Conservation (phyloP, 495 filamentous ascomycete genomes). For the Penicillium robsamsonii region DNA sequence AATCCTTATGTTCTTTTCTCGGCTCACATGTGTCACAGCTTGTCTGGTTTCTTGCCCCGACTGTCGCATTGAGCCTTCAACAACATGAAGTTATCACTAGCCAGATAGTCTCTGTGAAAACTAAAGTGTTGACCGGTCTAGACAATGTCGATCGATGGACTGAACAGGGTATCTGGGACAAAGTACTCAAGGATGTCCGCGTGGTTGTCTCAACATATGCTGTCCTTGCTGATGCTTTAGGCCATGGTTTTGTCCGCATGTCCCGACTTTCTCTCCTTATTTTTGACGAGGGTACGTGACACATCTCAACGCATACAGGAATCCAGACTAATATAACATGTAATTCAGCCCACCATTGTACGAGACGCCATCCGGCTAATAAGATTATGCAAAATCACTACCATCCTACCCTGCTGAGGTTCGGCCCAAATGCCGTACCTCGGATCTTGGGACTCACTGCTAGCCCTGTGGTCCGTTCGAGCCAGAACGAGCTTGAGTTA, state of each 20-base stretch:
- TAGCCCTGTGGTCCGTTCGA: conserved; percentile 65
- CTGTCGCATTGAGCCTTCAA: conserved; percentile 69
- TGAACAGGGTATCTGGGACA: conserved; percentile 68
- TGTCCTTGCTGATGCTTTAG: conserved; percentile 75
- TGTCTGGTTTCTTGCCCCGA: conserved; percentile 85
- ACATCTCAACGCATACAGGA: background rate
- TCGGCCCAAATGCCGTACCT: conserved; percentile 51
- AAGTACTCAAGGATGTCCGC: conserved; percentile 60
- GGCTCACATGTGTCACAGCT: conserved; percentile 47
- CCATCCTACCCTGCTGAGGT: conserved; percentile 42
- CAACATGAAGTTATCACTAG: conserved; percentile 62
- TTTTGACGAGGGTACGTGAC: conserved; percentile 81
- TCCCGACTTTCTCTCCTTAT: conserved; percentile 66
- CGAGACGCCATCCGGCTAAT: conserved; percentile 58
- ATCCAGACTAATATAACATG: background rate
- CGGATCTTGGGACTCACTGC: conserved; percentile 82
- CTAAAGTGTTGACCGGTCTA: conserved; percentile 62
- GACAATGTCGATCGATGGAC: conserved; percentile 77
- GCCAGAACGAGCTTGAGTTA: conserved; percentile 31
- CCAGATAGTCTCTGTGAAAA: conserved; percentile 62
- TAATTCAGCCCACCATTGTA: conserved; percentile 34
- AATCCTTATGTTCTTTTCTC: background rate
- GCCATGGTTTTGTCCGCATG: conserved; percentile 76
- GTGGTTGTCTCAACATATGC: conserved; percentile 78
- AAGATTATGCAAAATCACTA: conserved; percentile 81